phyloP scores from a whole-genome alignment of 1,139 yeast species.

The Kodamaea suecica region DNA sequence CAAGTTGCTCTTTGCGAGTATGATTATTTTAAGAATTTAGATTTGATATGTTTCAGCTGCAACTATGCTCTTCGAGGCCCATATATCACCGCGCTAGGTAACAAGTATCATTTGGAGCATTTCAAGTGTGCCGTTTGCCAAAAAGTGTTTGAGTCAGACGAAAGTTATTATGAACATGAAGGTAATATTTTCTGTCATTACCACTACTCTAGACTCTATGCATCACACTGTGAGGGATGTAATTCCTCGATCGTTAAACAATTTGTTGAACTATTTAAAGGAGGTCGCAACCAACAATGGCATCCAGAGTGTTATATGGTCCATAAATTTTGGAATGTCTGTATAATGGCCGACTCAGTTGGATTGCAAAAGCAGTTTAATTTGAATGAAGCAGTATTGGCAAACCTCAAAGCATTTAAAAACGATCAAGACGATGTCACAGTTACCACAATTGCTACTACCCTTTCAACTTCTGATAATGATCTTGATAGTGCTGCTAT shows the following conservation, averaged over 20 bases:
- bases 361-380: conserved; percentile 46
- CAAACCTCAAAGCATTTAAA: conserved; percentile 12
- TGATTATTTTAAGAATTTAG: conserved; percentile 83
- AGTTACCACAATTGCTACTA: not conserved
- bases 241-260: conserved; percentile 87
- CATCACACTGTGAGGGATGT: conserved; percentile 93
- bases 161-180: conserved; percentile 87
- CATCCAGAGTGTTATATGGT: conserved; percentile 99
- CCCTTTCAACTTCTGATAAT: conserved; percentile 5
- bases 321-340: conserved; percentile 93
- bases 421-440: conserved; percentile 10
- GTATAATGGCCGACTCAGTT: conserved; percentile 61
- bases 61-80: conserved; percentile 86
- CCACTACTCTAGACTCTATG: conserved; percentile 82
- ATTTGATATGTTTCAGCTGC: conserved; percentile 81
- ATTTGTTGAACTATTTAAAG: conserved; percentile 87
- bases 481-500: conserved; percentile 3
- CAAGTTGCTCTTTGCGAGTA: conserved; percentile 87
- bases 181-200: conserved; percentile 83
- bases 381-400: conserved; percentile 11
- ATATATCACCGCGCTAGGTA: conserved; percentile 89
- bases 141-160: conserved; percentile 86
- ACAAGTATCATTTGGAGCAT: conserved; percentile 92
- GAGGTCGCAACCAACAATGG: conserved; percentile 97
- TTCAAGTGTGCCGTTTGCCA: conserved; percentile 89